A percentile compares a stretch with the other conserved stretches of the same genome.
These are phyloP conservation scores for Fusarium zealandicum DNA, from an alignment of 2,329 filamentous ascomycete genomes.

Conservation along the genomic window DNA sequence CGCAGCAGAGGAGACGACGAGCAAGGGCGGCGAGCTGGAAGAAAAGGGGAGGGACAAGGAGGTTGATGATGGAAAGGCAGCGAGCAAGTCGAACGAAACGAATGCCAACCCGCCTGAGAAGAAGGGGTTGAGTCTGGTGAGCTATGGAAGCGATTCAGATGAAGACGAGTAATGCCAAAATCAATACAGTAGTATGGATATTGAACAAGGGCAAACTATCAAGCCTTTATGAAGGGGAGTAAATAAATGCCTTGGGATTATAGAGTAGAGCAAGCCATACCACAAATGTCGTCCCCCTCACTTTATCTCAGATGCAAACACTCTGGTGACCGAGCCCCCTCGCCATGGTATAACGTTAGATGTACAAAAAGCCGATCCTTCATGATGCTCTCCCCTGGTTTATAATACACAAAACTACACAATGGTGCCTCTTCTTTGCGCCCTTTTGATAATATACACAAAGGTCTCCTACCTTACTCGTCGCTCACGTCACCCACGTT, in stretches of 20 bases:
- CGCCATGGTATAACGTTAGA: constrained; percentile 33
- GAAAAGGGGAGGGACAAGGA: constrained; percentile 18
- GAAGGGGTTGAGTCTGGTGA: constrained; percentile 54
- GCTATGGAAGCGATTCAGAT: constrained; percentile 61
- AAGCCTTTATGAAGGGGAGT: constrained; percentile 24
- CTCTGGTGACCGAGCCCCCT: no score
- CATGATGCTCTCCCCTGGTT: constrained; percentile 15
- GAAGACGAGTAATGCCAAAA: constrained; percentile 46
- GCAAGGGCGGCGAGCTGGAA: constrained; percentile 20
- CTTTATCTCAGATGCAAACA: constrained; percentile 31
- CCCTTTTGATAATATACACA: constrained; percentile 1
- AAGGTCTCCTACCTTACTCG: constrained; percentile 28
- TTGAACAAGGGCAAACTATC: neutral
- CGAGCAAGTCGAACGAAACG: neutral
- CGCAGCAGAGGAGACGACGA: constrained; percentile 18
- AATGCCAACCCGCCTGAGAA: constrained; percentile 24
- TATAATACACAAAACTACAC: constrained; percentile 36
- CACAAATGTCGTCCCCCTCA: constrained; percentile 22
- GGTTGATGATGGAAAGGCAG: constrained; percentile 17
- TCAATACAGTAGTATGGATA: no score
- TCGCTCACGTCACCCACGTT: constrained; percentile 52
- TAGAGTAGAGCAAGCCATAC: constrained; percentile 23
- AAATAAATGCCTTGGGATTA: constrained; percentile 28
- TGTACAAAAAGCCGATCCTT: constrained; percentile 32
- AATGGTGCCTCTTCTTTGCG: neutral